Base-by-base conservation (phyloP, 345 rosid genomes). In the Toxicodendron radicans region DNA sequence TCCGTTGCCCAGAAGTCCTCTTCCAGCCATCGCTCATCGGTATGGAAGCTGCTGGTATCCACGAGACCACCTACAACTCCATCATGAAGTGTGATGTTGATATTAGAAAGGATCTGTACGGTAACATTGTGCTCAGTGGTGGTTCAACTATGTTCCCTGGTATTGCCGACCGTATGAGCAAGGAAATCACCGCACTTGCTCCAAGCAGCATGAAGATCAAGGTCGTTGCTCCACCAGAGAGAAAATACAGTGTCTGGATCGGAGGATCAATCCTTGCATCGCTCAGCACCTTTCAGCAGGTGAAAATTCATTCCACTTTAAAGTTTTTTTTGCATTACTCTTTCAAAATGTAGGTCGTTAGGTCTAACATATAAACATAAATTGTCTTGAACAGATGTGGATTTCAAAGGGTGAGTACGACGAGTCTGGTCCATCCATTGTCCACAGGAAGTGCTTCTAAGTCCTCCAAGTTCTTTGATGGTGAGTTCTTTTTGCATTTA, bases 181-280 rank as follows among this genome's bases (percentile, higher is more conserved):
- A 83, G 79, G 90, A 87, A 78, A 84, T 87, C 58, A 83, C 91
- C 1, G 91, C 91, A 8, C 91, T 85, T 73, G 91, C 91, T 18
- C 91, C 91, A 10, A 87, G 90, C 83, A 86, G 90, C 86, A 84
- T 87, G 90, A 87, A 84, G 82, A 84, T 87, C n/a, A 84, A 87
- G 75, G 90, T 87, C 21, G 88, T 84, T 3, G 90, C 90, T 17
- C 90, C 90, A 17, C 90, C 90, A 0, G 90, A 87, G 85, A 84
- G 90, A 58, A 87, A 87, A 60, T 87, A 87, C 77, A 84, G 88
- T 82, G 92, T 88, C 79, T 88, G 92, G 92, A 88, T 88, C 21
- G 92, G 92, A 76, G 92, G 92, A 56, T 86, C 90, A 4, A 89
- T 89, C 85, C 89, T 89, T 64, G 93, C 93, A 60, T 89, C 93